phyloP scores from a whole-genome alignment of 148 eudicot genomes.

The Camellia sinensis region DNA sequence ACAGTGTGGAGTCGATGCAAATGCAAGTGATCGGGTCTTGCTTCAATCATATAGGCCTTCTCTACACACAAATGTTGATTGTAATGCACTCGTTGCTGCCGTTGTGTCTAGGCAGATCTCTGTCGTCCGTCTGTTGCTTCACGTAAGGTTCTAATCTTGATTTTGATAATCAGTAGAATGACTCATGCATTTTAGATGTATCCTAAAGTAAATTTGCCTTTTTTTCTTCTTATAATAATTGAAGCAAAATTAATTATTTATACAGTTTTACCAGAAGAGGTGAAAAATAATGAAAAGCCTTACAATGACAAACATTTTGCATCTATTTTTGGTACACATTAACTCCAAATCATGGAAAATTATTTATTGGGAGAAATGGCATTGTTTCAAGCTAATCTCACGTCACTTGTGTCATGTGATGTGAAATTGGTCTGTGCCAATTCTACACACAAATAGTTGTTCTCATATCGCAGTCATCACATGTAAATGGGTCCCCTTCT shows the following conservation, averaged over 20 bases:
- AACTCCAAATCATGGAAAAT: too few species aligned
- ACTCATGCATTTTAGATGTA: too few species aligned
- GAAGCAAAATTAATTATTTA: neutral
- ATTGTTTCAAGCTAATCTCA: too few species aligned
- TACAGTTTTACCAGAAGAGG: too few species aligned
- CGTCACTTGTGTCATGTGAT: too few species aligned
- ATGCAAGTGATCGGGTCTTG: slow-evolving; percentile 61
- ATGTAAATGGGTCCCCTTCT: neutral
- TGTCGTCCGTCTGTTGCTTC: slow-evolving; percentile 65
- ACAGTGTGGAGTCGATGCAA: slow-evolving; percentile 80
- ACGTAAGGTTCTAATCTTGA: slow-evolving; percentile 42
- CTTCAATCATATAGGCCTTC: slow-evolving; percentile 79
- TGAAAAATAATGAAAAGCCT: too few species aligned
- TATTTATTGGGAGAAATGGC: too few species aligned
- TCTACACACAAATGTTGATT: slow-evolving; percentile 66
- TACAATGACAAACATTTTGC: too few species aligned
- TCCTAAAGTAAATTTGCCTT: neutral
- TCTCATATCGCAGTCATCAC: neutral
- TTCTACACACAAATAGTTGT: neutral
- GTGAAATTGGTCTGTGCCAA: too few species aligned
- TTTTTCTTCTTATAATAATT: neutral
- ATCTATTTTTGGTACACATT: too few species aligned
- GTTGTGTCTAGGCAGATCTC: slow-evolving; percentile 73
- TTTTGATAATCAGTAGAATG: neutral
- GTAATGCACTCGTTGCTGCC: slow-evolving; percentile 82